phyloP scores from a whole-genome alignment of 192 early-diverging fungal species.

The Coemansia sp. region DNA sequence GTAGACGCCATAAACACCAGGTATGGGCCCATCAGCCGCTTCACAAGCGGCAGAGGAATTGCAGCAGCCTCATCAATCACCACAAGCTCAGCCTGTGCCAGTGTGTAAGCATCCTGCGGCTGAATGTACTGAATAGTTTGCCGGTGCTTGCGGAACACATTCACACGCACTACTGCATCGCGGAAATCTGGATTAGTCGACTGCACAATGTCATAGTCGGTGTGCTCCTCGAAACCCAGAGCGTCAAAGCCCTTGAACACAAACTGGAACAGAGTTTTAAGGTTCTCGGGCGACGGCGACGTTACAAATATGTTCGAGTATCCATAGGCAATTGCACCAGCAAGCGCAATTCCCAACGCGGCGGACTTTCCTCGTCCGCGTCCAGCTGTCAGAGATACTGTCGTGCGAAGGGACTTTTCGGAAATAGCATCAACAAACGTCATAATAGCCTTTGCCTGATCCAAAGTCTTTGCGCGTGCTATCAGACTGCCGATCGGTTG shows the following conservation, averaged over 20 bases:
- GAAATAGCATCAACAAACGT: slow-evolving; percentile 96
- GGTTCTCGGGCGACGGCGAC: slow-evolving; percentile 94
- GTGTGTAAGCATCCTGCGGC: slow-evolving; percentile 87
- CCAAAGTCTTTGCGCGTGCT: slow-evolving; percentile 74
- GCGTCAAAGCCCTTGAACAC: slow-evolving; percentile 98
- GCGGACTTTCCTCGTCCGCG: slow-evolving; percentile 99
- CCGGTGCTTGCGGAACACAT: slow-evolving; percentile 93
- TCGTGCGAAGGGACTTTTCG: slow-evolving; percentile 89
- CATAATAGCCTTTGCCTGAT: slow-evolving; percentile 95
- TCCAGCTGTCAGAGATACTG: slow-evolving; percentile 89
- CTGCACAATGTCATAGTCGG: slow-evolving; percentile 99
- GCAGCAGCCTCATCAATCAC: slow-evolving; percentile 99
- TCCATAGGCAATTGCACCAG: slow-evolving; percentile 94
- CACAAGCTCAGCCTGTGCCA: slow-evolving; percentile 95
- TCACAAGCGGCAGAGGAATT: slow-evolving; percentile 92
- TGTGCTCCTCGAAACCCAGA: slow-evolving; percentile 96
- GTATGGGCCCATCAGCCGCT: slow-evolving; percentile 89
- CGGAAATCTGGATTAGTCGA: slow-evolving; percentile 94
- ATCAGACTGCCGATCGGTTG: slow-evolving; percentile 89
- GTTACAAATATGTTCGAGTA: slow-evolving; percentile 99
- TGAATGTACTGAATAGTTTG: slow-evolving; percentile 99
- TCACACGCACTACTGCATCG: slow-evolving; percentile 93
- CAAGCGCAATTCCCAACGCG: slow-evolving; percentile 89
- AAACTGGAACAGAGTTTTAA: slow-evolving; percentile 98
- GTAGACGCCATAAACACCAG: slow-evolving; percentile 98